Base-by-base conservation (phyloP, 169 alveolate genomes). In the Eimeria mitis region DNA sequence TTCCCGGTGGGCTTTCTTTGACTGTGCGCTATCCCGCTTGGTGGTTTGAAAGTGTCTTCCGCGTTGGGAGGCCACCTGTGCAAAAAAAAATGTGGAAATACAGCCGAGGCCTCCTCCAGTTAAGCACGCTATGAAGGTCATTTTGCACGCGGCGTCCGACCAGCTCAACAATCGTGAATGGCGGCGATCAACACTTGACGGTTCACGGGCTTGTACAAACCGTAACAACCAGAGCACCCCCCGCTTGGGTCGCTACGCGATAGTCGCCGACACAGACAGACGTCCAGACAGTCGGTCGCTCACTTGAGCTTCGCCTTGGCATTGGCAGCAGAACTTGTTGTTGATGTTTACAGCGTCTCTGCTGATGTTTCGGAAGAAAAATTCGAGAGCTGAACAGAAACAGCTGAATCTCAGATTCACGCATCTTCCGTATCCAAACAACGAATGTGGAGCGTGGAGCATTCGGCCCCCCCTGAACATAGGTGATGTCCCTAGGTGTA, bases 261-360 rank as follows among this genome's bases (percentile, higher is more conserved):
- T n/a, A n/a, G n/a, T n/a, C n/a, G n/a, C n/a, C n/a, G n/a, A n/a
- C n/a, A n/a, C n/a, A n/a, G n/a, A n/a, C n/a, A n/a, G n/a, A 71
- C 9, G 81, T 14, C 31, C 0, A 40, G 14, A 16, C 25, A 11
- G n/a, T 71, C 52, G 16, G 28, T 9, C 54, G 34, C 75, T 16
- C 11, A 85, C 92, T 47, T 85, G 79, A 5, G 81, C 92, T n/a
- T 85, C 79, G 37, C 81, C 37, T 61, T 59, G 92, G 42, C 42
- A 61, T 7, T 85, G 92, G 13, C 92, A 85, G 47, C 92, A 85
- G 71, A 85, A 59, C 28, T 85, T 85, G 79, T 85, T 85, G 81
- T 85, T 85, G 34, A 85, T 85, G 63, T 85, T 85, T 42, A 85
- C 92, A 2, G 92, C 92, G 47, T 85, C 92, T 63, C 92, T 85